Evolutionary conservation across 2,329 filamentous ascomycete species (phyloP).

Genomic region (Ascochyta viciae-villosae): DNA sequence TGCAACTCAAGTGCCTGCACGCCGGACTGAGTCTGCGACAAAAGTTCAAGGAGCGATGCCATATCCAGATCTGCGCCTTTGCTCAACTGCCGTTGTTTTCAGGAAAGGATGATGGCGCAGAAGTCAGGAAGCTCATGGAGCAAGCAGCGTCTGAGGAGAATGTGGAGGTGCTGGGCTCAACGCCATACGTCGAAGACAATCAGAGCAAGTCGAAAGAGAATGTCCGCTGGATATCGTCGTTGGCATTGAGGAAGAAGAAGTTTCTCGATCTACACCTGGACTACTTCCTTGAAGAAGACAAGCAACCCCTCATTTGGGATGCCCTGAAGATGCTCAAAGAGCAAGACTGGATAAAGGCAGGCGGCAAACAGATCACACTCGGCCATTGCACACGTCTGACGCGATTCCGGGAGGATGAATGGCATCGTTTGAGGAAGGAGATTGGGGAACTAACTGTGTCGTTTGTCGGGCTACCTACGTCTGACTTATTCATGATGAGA

Average conservation of each 20-base stretch:
- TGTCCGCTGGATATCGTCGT: constrained; percentile 67
- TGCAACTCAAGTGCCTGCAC: constrained; percentile 63
- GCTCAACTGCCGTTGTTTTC: constrained; percentile 74
- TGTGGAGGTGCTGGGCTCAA: constrained; percentile 70
- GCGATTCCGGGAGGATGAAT: constrained; percentile 60
- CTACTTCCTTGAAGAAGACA: constrained; percentile 65
- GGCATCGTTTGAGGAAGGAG: constrained; percentile 55
- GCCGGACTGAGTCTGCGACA: constrained; percentile 65
- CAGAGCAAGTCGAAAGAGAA: constrained; percentile 60
- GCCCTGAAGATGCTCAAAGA: constrained; percentile 61
- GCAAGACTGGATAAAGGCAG: constrained; percentile 56
- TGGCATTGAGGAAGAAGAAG: constrained; percentile 58
- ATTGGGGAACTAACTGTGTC: constrained; percentile 65
- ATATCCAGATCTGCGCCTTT: constrained; percentile 73
- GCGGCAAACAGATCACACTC: constrained; percentile 53
- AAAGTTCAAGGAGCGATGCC: constrained; percentile 60
- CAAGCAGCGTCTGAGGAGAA: constrained; percentile 51
- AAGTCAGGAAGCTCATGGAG: constrained; percentile 61
- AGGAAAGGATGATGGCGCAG: constrained; percentile 55
- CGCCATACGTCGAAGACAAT: constrained; percentile 71
- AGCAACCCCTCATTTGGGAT: constrained; percentile 61
- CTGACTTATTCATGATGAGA: constrained; percentile 76
- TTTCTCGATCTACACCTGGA: constrained; percentile 77
- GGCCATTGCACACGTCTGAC: constrained; percentile 74
- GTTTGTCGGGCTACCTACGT: constrained; percentile 74